Conservation (phyloP, 2,329 filamentous ascomycete genomes). For the Fusarium burgessii region DNA sequence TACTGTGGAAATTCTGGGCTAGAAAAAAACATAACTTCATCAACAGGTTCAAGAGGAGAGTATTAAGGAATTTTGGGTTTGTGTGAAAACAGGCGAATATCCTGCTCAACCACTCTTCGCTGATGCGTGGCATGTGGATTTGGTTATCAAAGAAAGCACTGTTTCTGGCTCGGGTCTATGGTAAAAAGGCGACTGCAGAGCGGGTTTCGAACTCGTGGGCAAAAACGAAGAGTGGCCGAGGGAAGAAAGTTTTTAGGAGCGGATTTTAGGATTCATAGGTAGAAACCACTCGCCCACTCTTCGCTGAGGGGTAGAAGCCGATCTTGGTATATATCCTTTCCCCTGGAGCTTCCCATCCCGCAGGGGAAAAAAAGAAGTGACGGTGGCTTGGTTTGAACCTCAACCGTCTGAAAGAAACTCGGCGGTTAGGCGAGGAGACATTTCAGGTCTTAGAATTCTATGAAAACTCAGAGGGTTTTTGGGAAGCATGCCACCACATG, state of each 20-base stretch:
- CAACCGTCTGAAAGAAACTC: constrained; percentile 3
- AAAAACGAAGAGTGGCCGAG: constrained; percentile 18
- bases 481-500: background rate
- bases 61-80: background rate
- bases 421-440: background rate
- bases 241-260: background rate
- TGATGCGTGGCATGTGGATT: background rate
- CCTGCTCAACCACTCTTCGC: background rate
- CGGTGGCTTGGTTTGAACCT: background rate
- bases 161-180: background rate
- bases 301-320: background rate
- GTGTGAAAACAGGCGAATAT: background rate
- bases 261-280: constrained; percentile 4
- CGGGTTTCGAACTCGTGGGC: background rate
- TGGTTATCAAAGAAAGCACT: background rate
- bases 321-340: background rate
- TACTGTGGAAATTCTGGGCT: background rate
- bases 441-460: background rate
- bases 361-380: background rate
- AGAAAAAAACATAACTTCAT: background rate
- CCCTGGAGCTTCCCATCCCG: background rate
- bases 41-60: background rate
- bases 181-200: background rate
- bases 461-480: background rate
- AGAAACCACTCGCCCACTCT: constrained; percentile 24